Conservation (phyloP, 2,329 filamentous ascomycete species). For the Aureobasidium sp. region DNA sequence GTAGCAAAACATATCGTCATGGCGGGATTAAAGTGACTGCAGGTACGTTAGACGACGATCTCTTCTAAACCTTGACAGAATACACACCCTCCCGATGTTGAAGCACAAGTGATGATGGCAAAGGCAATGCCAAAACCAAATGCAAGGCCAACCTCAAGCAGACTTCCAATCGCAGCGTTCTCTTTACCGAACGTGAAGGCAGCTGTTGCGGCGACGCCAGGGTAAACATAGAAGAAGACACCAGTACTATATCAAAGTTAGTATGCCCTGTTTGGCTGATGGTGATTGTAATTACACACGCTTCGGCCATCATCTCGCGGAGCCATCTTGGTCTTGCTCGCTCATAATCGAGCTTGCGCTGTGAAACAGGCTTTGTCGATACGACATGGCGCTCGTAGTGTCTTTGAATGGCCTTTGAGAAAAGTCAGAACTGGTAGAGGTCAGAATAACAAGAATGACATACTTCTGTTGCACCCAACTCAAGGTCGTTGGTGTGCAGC, state of each 20-base stretch:
- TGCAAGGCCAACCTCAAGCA: conserved; percentile 51
- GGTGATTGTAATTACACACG: conserved; percentile 19
- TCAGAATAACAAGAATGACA: background rate
- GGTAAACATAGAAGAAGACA: conserved; percentile 27
- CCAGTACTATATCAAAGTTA: conserved; percentile 1
- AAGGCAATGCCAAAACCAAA: conserved; percentile 53
- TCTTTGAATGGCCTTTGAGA: conserved; percentile 36
- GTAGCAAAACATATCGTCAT: conserved; percentile 35
- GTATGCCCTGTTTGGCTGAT: background rate
- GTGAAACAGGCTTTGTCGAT: conserved; percentile 43
- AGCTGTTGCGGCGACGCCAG: conserved; percentile 49
- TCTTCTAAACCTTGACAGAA: conserved; percentile 17
- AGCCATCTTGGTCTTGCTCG: conserved; percentile 46
- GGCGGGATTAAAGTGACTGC: conserved; percentile 27
- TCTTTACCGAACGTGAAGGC: conserved; percentile 43
- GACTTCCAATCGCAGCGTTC: conserved; percentile 41
- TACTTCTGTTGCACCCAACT: conserved; percentile 29
- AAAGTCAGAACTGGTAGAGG: background rate
- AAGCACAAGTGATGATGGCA: conserved; percentile 51
- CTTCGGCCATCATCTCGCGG: conserved; percentile 50
- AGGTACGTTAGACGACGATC: background rate
- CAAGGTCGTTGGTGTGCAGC: conserved; percentile 36
- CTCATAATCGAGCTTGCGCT: conserved; percentile 51
- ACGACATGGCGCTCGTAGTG: conserved; percentile 47
- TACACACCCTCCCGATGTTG: conserved; percentile 41